These are phyloP conservation scores for Hyparrhenia diplandra DNA, from an alignment of 176 grass and related monocot genomes.

Conservation along the genomic window DNA sequence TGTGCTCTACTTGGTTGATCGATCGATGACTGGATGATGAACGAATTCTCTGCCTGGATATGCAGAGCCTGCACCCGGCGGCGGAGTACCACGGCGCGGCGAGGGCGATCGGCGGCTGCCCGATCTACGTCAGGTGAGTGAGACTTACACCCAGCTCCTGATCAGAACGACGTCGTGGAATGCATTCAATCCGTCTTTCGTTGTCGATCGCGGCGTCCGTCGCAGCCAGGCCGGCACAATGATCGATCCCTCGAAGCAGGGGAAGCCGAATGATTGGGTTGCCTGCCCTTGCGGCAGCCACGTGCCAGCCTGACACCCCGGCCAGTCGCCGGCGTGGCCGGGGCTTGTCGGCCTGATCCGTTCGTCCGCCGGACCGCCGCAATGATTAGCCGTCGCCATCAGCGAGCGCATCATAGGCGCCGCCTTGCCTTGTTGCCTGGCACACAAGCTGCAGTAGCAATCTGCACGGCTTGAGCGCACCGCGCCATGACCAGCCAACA, in stretches of 20 bases:
- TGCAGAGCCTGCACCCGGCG: slow-evolving; percentile 72
- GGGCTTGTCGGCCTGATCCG: too few species aligned
- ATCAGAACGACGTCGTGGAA: neutral
- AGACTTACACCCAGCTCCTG: neutral
- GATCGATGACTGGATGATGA: too few species aligned
- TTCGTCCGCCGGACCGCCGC: too few species aligned
- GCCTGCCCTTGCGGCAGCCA: too few species aligned
- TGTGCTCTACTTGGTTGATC: neutral
- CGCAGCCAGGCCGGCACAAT: neutral
- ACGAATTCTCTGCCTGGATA: neutral
- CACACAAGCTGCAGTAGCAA: neutral
- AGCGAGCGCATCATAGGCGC: too few species aligned
- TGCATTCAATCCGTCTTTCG: too few species aligned
- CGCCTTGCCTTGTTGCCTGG: too few species aligned
- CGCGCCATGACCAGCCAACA: neutral
- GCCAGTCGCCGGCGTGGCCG: too few species aligned
- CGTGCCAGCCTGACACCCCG: too few species aligned
- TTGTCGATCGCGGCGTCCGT: neutral
- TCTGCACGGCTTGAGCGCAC: neutral
- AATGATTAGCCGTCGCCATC: too few species aligned
- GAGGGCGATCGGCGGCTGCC: slow-evolving; percentile 51
- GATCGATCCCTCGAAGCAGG: neutral
- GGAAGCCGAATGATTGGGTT: slow-evolving; percentile 12
- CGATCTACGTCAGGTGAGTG: slow-evolving; percentile 66
- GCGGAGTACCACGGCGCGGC: slow-evolving; percentile 71